Evolutionary conservation across 2,329 filamentous ascomycete species (phyloP), one percentile per base, ranked within the genome.

Genomic region (Penicillium capsulatum): DNA sequence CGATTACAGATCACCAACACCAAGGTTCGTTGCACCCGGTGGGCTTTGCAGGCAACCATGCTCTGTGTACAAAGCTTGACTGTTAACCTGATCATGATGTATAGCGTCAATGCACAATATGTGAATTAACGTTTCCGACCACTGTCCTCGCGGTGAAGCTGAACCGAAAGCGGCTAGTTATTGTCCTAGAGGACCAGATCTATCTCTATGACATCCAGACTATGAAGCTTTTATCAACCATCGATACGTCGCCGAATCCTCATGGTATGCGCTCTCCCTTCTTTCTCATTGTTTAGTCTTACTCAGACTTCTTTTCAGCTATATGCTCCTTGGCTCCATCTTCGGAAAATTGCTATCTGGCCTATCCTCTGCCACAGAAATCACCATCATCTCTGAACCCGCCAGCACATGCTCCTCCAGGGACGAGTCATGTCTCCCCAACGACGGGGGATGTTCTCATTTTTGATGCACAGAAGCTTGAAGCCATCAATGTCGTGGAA

Each of bases 171-270:
- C 83, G 92, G 26, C 77, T 98, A 17, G 88, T 92, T 9, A 90
- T 98, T 20, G 83, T 97, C 10, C 76, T 97, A 40, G 92, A 98
- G 64, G 89, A 95, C 56, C 86, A 95, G 63, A 94, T 97, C 47
- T 98, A 97, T 68, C 77, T 98, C 34, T 98, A 98, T 71, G 92
- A 98, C 65, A 97, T 98, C 51, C 89, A 90, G 67, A 97, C 96
- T 62, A 97, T 98, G 91, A 91, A 86, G 57, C 79, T 97, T 42
- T 75, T 97, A 28, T 85, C 89, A 65, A 94, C 88, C 4, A 94
- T 97, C 50, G 81, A 89, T 43, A 97, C 91, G 4, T 96, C 91
- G 3, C 87, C 92, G 5, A 98, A 98, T 58, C 87, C 90, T 1
- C 82, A 81, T 48, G 80, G 80, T 75, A 77, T 53, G 55, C n/a